Evolutionary conservation across 208 protist genomes (phyloP).

Genomic region (Wallacemonas collosoma): DNA sequence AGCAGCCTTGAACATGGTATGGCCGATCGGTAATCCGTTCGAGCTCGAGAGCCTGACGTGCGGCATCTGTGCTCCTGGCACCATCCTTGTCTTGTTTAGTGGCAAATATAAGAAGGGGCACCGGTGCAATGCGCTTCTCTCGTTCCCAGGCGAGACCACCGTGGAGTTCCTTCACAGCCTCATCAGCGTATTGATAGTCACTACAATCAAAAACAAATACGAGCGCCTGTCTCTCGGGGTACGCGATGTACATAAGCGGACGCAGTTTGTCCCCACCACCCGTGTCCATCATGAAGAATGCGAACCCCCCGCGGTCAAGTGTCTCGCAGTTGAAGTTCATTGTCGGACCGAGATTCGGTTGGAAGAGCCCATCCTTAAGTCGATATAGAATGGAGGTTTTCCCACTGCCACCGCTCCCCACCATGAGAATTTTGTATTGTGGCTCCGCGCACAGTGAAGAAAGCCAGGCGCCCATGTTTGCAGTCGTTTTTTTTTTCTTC

Average conservation of each 20-base stretch:
- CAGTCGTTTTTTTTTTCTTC: too few species aligned
- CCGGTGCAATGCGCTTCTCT: conserved; percentile 59
- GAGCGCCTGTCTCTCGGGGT: conserved; percentile 92
- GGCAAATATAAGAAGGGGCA: conserved; percentile 95
- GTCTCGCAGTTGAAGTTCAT: background rate
- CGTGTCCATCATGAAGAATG: conserved; percentile 92
- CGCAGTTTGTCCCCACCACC: conserved; percentile 94
- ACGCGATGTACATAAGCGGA: conserved; percentile 94
- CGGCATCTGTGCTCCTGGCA: conserved; percentile 91
- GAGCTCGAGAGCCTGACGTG: conserved; percentile 93
- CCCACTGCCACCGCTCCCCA: conserved; percentile 95
- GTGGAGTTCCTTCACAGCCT: conserved; percentile 55
- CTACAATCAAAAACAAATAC: conserved; percentile 90
- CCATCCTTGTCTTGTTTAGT: conserved; percentile 99
- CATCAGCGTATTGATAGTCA: background rate
- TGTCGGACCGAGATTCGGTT: conserved; percentile 39
- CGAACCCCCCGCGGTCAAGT: conserved; percentile 8
- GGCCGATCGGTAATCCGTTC: conserved; percentile 78
- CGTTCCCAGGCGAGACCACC: background rate
- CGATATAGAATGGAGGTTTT: conserved; percentile 97
- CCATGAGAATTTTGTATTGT: conserved; percentile 93
- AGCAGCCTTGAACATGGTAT: conserved; percentile 85
- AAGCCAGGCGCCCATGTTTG: conserved; percentile 23
- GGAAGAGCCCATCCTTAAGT: conserved; percentile 92
- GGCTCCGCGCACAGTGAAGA: conserved; percentile 87